Conservation (phyloP, 805 yeast genomes). For the Kodamaea leandrae region DNA sequence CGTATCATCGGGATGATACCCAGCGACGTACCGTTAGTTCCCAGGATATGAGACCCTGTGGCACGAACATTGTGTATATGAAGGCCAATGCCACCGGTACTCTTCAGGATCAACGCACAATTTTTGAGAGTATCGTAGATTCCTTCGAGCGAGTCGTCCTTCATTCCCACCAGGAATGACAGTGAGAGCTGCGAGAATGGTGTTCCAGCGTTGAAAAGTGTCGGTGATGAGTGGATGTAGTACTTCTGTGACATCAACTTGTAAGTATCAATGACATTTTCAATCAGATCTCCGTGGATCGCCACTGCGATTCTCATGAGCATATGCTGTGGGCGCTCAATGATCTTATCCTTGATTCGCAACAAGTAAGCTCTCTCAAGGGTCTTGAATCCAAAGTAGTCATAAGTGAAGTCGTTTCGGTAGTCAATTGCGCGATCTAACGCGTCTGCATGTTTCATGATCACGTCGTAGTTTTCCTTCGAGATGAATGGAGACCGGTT, state of each 20-base stretch:
- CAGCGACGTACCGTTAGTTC: conserved; percentile 88
- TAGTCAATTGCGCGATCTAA: conserved; percentile 45
- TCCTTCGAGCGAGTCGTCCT: conserved; percentile 94
- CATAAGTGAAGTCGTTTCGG: conserved; percentile 52
- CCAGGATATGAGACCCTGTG: conserved; percentile 83
- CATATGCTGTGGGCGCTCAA: conserved; percentile 61
- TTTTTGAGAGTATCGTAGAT: conserved; percentile 86
- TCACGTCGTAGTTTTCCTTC: conserved; percentile 38
- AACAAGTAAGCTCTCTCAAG: conserved; percentile 57
- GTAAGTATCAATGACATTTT: conserved; percentile 53
- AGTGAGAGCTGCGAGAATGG: conserved; percentile 83
- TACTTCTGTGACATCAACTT: conserved; percentile 79
- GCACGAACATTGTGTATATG: conserved; percentile 86
- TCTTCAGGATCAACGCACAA: conserved; percentile 86
- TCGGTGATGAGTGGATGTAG: conserved; percentile 94
- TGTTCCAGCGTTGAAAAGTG: conserved; percentile 91
- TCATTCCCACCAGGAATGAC: conserved; percentile 87
- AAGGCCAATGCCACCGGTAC: conserved; percentile 95
- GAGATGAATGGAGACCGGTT: conserved; percentile 48
- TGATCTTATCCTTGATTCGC: conserved; percentile 53
- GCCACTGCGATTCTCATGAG: conserved; percentile 63
- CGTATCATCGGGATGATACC: conserved; percentile 96
- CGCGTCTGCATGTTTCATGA: conserved; percentile 38
- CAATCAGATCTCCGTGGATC: conserved; percentile 55
- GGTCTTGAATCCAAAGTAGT: conserved; percentile 61